A percentile compares a stretch with the other conserved stretches of the same genome.
Evolutionary conservation across 2,329 filamentous ascomycete species (phyloP).

Genomic region (Pseudogymnoascus sp.): DNA sequence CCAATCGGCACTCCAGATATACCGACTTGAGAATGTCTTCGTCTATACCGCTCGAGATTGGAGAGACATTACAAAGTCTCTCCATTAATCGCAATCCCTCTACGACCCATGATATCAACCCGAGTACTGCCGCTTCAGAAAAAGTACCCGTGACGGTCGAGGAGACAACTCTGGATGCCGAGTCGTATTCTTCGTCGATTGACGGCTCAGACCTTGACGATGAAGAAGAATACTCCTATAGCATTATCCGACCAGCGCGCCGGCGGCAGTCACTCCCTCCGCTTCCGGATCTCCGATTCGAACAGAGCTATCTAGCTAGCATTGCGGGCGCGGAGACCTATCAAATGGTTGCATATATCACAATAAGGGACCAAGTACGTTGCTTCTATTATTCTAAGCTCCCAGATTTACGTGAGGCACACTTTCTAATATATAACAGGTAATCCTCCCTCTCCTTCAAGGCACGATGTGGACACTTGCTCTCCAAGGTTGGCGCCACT

Average conservation of each 20-base stretch:
- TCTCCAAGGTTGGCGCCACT: conserved; percentile 80
- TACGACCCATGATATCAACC: conserved; percentile 66
- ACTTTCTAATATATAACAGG: conserved; percentile 35
- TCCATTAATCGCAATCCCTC: conserved; percentile 69
- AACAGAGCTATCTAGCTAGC: conserved; percentile 94
- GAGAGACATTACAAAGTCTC: conserved; percentile 70
- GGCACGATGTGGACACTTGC: conserved; percentile 82
- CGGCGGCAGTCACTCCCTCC: conserved; percentile 48
- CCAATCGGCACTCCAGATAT: not conserved
- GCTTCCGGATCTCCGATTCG: conserved; percentile 86
- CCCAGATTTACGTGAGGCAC: not conserved
- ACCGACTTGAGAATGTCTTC: conserved; percentile 9
- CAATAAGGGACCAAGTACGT: conserved; percentile 74
- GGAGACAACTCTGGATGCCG: conserved; percentile 21
- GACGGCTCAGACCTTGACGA: conserved; percentile 29
- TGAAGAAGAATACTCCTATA: conserved; percentile 57
- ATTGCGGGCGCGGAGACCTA: conserved; percentile 71
- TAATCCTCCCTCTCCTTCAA: conserved; percentile 79
- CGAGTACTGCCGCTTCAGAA: conserved; percentile 62
- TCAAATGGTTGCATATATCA: conserved; percentile 76
- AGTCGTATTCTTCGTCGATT: conserved; percentile 20
- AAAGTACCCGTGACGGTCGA: conserved; percentile 50
- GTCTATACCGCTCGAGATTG: conserved; percentile 51
- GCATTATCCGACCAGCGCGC: conserved; percentile 47
- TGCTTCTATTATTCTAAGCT: not conserved